phyloP scores from a whole-genome alignment of 257 asterid genomes.

The Capsicum pubescens region DNA sequence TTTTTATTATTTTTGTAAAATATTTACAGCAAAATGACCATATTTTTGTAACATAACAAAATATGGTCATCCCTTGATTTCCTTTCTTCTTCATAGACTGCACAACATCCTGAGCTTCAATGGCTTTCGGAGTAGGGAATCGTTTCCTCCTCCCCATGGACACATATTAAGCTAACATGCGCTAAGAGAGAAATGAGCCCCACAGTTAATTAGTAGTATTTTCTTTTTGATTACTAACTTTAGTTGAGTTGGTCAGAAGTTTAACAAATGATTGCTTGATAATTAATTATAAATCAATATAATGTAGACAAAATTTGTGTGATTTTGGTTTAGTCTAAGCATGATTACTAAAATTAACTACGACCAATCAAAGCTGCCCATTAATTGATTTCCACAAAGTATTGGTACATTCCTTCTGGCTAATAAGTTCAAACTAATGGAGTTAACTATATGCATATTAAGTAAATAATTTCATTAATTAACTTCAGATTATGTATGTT shows the following conservation, averaged over 20 bases:
- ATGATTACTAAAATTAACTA: slow-evolving; percentile 14
- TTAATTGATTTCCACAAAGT: not conserved
- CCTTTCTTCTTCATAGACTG: too few species aligned
- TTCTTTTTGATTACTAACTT: not conserved
- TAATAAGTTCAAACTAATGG: slow-evolving; percentile 27
- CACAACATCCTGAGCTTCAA: too few species aligned
- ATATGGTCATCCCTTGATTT: too few species aligned
- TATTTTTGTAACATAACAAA: too few species aligned
- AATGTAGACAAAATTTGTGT: not conserved
- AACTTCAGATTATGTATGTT: not conserved
- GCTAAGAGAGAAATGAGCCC: too few species aligned
- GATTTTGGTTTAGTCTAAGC: slow-evolving; percentile 23
- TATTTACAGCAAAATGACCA: too few species aligned
- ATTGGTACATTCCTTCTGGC: slow-evolving; percentile 33
- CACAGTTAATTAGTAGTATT: not conserved
- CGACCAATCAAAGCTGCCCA: slow-evolving; percentile 23
- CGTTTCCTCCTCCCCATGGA: too few species aligned
- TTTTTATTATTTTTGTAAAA: too few species aligned
- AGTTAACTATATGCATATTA: not conserved
- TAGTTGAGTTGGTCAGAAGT: slow-evolving; percentile 22
- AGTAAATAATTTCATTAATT: not conserved
- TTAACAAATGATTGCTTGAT: not conserved
- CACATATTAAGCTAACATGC: too few species aligned
- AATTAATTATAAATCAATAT: slow-evolving; percentile 11
- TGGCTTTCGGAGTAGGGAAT: too few species aligned